Evolutionary conservation across 108 stramenopile species (phyloP).

Genomic region (Stephanodiscus triporus): DNA sequence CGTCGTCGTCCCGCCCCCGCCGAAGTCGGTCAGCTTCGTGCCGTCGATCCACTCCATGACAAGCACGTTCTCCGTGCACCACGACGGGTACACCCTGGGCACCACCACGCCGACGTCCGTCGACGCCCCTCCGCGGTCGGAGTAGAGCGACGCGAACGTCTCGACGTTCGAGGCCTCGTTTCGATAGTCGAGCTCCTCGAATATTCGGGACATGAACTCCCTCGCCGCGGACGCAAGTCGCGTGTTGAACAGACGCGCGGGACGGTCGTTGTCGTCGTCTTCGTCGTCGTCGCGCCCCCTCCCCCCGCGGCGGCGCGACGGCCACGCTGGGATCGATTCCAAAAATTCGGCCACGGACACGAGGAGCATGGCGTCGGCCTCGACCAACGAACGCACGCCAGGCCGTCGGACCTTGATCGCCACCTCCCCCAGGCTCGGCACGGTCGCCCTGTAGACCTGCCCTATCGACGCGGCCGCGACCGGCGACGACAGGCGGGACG

Average conservation of each 20-base stretch:
- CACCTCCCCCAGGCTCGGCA: constrained; percentile 57
- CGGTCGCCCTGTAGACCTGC: constrained; percentile 55
- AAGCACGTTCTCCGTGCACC: constrained; percentile 64
- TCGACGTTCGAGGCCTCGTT: constrained; percentile 53
- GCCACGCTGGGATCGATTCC: constrained; percentile 57
- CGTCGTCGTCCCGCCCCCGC: background rate
- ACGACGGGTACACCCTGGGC: constrained; percentile 54
- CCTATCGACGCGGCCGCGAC: constrained; percentile 52
- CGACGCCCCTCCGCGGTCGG: constrained; percentile 12
- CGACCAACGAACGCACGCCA: constrained; percentile 55
- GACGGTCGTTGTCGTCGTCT: constrained; percentile 3
- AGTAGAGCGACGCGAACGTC: constrained; percentile 63
- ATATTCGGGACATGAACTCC: constrained; percentile 78
- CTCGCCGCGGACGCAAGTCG: constrained; percentile 56
- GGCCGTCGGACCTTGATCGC: constrained; percentile 80
- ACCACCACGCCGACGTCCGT: constrained; percentile 55
- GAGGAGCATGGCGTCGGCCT: constrained; percentile 57
- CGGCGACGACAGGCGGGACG: constrained; percentile 26
- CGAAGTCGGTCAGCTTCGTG: constrained; percentile 54
- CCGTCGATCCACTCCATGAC: constrained; percentile 78
- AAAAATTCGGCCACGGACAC: constrained; percentile 46
- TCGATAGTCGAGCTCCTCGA: constrained; percentile 67
- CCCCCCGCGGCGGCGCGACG: background rate
- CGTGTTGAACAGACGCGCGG: constrained; percentile 55
- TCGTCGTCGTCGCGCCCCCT: background rate